These are phyloP conservation scores for Apium graveolens DNA, from an alignment of 129 eudicot genomes.

Conservation along the genomic window DNA sequence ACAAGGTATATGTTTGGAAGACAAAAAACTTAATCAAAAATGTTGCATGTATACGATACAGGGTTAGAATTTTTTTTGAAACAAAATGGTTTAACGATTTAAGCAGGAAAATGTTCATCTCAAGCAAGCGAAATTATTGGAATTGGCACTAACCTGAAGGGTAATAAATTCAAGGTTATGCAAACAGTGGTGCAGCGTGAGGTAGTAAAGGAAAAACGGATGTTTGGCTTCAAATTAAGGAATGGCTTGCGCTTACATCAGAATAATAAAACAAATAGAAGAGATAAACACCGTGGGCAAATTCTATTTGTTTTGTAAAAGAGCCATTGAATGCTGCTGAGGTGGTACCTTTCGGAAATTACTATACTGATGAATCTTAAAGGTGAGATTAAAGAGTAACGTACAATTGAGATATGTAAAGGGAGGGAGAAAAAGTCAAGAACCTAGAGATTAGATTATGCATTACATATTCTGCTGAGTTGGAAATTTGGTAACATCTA, in stretches of 20 bases:
- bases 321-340: not conserved
- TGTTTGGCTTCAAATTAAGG: not conserved
- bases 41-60: too few species aligned
- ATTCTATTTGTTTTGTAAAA: not conserved
- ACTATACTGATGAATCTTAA: not conserved
- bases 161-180: too few species aligned
- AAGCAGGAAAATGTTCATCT: too few species aligned
- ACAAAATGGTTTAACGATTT: too few species aligned
- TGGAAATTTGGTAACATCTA: not conserved
- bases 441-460: not conserved
- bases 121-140: too few species aligned
- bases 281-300: not conserved
- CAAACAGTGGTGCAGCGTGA: too few species aligned
- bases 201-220: too few species aligned
- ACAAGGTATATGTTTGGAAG: too few species aligned
- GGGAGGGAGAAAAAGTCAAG: not conserved
- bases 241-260: not conserved
- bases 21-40: too few species aligned
- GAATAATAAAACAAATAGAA: not conserved
- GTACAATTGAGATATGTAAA: not conserved
- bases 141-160: too few species aligned
- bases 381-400: not conserved
- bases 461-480: not conserved
- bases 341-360: not conserved
- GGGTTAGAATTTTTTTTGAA: too few species aligned